A percentile compares a stretch with the other conserved stretches of the same genome.
Evolutionary conservation across 768 basidiomycete species (phyloP).

Genomic region (Vishniacozyma victoriae): DNA sequence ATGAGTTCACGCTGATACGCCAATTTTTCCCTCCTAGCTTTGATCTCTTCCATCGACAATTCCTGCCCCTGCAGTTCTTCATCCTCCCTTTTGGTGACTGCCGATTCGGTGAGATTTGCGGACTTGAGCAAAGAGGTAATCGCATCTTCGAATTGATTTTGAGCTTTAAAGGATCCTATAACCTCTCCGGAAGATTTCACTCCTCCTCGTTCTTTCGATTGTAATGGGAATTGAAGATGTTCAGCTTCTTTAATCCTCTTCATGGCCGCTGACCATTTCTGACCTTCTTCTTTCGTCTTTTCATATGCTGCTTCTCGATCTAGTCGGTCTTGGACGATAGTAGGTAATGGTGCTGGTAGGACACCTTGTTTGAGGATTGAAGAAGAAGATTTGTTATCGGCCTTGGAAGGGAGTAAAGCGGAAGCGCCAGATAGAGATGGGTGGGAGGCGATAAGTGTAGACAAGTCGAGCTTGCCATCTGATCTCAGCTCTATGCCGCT

Average conservation of each 20-base stretch:
- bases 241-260: slow-evolving; percentile 78
- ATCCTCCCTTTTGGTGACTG: slow-evolving; percentile 70
- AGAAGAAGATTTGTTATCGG: slow-evolving; percentile 54
- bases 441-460: slow-evolving; percentile 62
- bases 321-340: slow-evolving; percentile 77
- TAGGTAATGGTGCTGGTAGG: slow-evolving; percentile 76
- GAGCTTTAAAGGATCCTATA: slow-evolving; percentile 65
- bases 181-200: slow-evolving; percentile 40
- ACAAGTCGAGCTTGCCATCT: slow-evolving; percentile 45
- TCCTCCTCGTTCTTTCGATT: slow-evolving; percentile 40
- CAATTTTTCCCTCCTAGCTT: slow-evolving; percentile 70
- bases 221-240: slow-evolving; percentile 43
- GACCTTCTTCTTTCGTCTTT: slow-evolving; percentile 81
- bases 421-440: slow-evolving; percentile 55
- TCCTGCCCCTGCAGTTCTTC: slow-evolving; percentile 66
- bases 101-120: slow-evolving; percentile 75
- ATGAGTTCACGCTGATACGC: slow-evolving; percentile 85
- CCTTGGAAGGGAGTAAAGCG: slow-evolving; percentile 63
- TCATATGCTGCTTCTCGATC: slow-evolving; percentile 93
- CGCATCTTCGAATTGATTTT: slow-evolving; percentile 75
- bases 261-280: slow-evolving; percentile 91
- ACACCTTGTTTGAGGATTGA: slow-evolving; percentile 56
- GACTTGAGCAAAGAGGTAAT: slow-evolving; percentile 72
- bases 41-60: slow-evolving; percentile 77
- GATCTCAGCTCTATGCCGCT: not conserved